Evolutionary conservation across 2,329 filamentous ascomycete species (phyloP), one percentile per base, ranked within the genome.

Genomic region (Grosmannia serpens): DNA sequence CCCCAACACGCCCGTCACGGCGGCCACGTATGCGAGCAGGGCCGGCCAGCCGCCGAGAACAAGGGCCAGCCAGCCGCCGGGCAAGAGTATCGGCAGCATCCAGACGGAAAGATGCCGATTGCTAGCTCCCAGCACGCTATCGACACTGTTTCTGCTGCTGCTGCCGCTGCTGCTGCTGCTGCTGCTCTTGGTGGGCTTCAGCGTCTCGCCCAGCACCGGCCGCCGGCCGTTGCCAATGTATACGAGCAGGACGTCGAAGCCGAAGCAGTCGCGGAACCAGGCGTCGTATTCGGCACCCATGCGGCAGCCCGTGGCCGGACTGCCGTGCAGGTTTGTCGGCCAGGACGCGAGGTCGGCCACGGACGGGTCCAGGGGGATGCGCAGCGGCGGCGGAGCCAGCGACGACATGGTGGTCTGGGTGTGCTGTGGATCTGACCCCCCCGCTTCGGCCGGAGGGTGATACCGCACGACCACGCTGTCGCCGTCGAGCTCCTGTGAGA

Each of bases 251-350:
- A 82, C 78, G 5, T 74, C 70, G 66, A 83, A 86, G 8, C 85
- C 85, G 49, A 90, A 82, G 61, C 83, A 79, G 24, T 75, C 73
- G 20, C 80, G 81, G 72, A 91, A 89, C 85, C 87, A 91, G 27
- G 70, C 69, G 62, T 85, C 81, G 65, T 80, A 84, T 31, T 69
- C 59, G 2, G 72, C 65, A 3, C 82, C 83, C 83, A 90, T 87
- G 55, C 83, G 76, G 67, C 83, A 87, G 1, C 77, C 85, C 13
- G 70, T 70, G 1, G 82, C 80, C 0, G 75, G 69, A 66, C 83
- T 87, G 56, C 74, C 71, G 63, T 88, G 80, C 65, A 91, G 77
- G 49, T 75, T 73, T 57, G 89, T 70, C 3, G 78, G 70, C 1
- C 85, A 65, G 29, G 69, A 70, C 0, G 75, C 69, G 3, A 87